Percentiles rank a stretch among this genome's conserved stretches.
Conservation (phyloP, 2,329 filamentous ascomycete species). For the Neoascochyta sp. region DNA sequence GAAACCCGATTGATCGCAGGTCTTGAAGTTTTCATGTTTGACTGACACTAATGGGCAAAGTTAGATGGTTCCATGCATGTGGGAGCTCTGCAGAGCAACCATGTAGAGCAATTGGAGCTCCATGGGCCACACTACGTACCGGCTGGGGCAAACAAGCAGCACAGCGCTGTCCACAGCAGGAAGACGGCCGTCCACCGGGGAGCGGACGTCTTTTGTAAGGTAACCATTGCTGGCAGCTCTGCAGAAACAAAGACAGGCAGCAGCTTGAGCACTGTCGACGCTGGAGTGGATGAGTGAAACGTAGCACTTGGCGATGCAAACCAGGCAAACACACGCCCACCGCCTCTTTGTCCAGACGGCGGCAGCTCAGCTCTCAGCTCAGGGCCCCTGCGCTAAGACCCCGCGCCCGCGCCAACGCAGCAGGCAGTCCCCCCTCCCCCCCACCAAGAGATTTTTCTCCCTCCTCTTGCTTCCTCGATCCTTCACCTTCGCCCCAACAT, state of each 20-base stretch:
- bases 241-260: constrained; percentile 13
- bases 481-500: constrained; percentile 39
- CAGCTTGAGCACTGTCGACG: constrained; percentile 7
- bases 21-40: constrained; percentile 97
- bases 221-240: constrained; percentile 29
- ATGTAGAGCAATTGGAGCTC: constrained; percentile 5
- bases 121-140: constrained; percentile 26
- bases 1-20: constrained; percentile 91
- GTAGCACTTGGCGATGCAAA: constrained; percentile 7
- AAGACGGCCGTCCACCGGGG: constrained; percentile 58
- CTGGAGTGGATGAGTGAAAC: no score
- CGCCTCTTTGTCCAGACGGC: no score
- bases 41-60: constrained; percentile 63
- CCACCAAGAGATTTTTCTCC: constrained; percentile 22
- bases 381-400: constrained; percentile 3
- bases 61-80: no score
- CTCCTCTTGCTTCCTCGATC: constrained; percentile 25
- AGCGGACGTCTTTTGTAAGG: constrained; percentile 41
- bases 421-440: constrained; percentile 25
- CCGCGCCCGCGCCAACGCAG: constrained; percentile 9
- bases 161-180: constrained; percentile 32
- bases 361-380: constrained; percentile 1
- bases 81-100: background rate
- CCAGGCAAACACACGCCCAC: constrained; percentile 17
- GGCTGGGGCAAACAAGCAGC: constrained; percentile 34